Evolutionary conservation across 495 filamentous ascomycete genomes (phyloP).

Genomic region (Penicillium cosmopolitanum): DNA sequence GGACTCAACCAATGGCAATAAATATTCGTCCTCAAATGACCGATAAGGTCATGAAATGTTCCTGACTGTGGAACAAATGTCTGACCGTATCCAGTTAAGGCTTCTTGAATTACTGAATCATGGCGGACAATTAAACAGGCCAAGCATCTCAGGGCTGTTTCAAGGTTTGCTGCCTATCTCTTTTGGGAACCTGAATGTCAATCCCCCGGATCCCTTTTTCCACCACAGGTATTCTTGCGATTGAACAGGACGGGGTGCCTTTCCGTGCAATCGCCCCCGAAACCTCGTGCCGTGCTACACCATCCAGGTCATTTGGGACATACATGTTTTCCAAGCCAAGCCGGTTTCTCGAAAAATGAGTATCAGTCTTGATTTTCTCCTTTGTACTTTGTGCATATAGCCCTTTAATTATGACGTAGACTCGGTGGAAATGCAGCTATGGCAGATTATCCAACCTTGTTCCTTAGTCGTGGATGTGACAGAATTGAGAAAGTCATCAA

Average conservation of each 20-base stretch:
- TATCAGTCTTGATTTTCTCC: too few relatives aligned
- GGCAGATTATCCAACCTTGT: too few relatives aligned
- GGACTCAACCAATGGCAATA: conserved; percentile 7
- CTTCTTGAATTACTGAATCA: conserved; percentile 6
- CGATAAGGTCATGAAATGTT: conserved; percentile 9
- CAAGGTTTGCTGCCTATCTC: not conserved
- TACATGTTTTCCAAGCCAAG: too few relatives aligned
- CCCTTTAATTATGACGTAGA: too few relatives aligned
- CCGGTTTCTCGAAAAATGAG: too few relatives aligned
- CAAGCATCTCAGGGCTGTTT: conserved; percentile 12
- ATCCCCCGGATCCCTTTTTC: not conserved
- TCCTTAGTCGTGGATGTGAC: too few relatives aligned
- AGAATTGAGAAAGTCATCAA: too few relatives aligned
- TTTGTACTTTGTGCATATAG: too few relatives aligned
- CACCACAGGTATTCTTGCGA: not conserved
- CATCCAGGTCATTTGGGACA: too few relatives aligned
- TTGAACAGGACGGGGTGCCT: not conserved
- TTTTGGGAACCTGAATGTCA: conserved; percentile 1
- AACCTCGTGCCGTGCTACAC: too few relatives aligned
- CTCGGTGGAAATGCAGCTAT: too few relatives aligned
- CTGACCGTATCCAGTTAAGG: conserved; percentile 9
- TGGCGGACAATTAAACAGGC: conserved; percentile 10
- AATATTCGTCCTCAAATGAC: not conserved
- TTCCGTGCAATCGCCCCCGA: not conserved
- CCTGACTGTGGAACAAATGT: not conserved